These are phyloP conservation scores for Scheffersomyces lignicola DNA, from an alignment of 1,139 yeast genomes.

Conservation along the genomic window DNA sequence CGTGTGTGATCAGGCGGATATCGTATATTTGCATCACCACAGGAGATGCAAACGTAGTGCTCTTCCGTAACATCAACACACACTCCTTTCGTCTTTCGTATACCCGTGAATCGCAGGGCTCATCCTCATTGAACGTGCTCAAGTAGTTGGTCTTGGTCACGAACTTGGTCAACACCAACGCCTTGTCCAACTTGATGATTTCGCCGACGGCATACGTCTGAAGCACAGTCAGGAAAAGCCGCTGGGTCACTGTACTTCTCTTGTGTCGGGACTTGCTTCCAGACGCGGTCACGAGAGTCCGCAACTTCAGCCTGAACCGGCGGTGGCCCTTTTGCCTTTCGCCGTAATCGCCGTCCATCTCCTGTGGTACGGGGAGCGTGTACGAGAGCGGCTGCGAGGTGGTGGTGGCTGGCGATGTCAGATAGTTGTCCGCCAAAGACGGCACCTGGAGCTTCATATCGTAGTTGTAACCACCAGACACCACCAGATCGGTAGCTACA, in stretches of 20 bases:
- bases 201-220: conserved; percentile 51
- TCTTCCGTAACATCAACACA: conserved; percentile 62
- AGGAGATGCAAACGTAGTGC: conserved; percentile 49
- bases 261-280: conserved; percentile 20
- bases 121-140: conserved; percentile 37
- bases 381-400: too few species aligned
- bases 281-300: conserved; percentile 23
- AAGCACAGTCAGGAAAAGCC: conserved; percentile 23
- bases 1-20: conserved; percentile 37
- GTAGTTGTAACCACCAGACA: too few species aligned
- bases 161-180: conserved; percentile 60
- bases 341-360: too few species aligned
- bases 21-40: conserved; percentile 63
- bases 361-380: too few species aligned
- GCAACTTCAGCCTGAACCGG: conserved; percentile 21
- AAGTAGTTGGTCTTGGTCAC: conserved; percentile 7
- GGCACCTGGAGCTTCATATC: too few species aligned
- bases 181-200: conserved; percentile 60
- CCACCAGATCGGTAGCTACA: too few species aligned
- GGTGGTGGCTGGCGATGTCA: too few species aligned
- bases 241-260: conserved; percentile 19
- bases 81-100: conserved; percentile 79
- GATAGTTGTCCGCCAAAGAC: too few species aligned
- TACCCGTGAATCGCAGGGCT: conserved; percentile 53
- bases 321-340: conserved; percentile 24